Conservation (phyloP, 2,329 filamentous ascomycete species). For the Aspergillus alliaceus region DNA sequence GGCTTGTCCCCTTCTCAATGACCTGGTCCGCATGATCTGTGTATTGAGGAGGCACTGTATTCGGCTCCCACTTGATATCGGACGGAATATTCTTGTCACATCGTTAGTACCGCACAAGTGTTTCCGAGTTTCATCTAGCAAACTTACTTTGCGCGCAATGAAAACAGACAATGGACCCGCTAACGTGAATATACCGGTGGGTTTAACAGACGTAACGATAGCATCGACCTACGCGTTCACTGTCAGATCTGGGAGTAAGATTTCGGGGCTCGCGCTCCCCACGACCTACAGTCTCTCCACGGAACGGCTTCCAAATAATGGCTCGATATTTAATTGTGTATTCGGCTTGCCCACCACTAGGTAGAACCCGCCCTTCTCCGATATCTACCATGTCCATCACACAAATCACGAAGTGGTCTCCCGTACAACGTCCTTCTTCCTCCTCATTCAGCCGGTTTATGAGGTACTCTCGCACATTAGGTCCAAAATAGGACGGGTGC, state of each 20-base stretch:
- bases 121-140: slow-evolving; percentile 9
- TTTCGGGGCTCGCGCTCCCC: slow-evolving; percentile 2
- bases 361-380: slow-evolving; percentile 87
- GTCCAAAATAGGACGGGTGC: slow-evolving; percentile 95
- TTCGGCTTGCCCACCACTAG: slow-evolving; percentile 86
- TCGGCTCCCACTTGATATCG: slow-evolving; percentile 91
- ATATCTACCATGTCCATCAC: slow-evolving; percentile 97
- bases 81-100: slow-evolving; percentile 64
- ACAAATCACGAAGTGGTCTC: slow-evolving; percentile 95
- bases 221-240: slow-evolving; percentile 74
- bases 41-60: slow-evolving; percentile 94
- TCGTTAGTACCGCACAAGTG: slow-evolving; percentile 15
- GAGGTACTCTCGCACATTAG: slow-evolving; percentile 88
- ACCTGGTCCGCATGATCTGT: slow-evolving; percentile 92
- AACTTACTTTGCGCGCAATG: slow-evolving; percentile 68
- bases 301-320: slow-evolving; percentile 96
- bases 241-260: slow-evolving; percentile 27
- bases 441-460: slow-evolving; percentile 86
- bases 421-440: slow-evolving; percentile 92
- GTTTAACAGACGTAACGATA: slow-evolving; percentile 86
- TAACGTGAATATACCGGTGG: slow-evolving; percentile 73
- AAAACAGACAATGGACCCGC: slow-evolving; percentile 51
- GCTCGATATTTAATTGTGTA: slow-evolving; percentile 94
- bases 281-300: slow-evolving; percentile 85
- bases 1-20: slow-evolving; percentile 89